Evolutionary conservation across 495 filamentous ascomycete genomes (phyloP), one percentile per base, ranked within the genome.

Genomic region (Penicillium chermesinum): DNA sequence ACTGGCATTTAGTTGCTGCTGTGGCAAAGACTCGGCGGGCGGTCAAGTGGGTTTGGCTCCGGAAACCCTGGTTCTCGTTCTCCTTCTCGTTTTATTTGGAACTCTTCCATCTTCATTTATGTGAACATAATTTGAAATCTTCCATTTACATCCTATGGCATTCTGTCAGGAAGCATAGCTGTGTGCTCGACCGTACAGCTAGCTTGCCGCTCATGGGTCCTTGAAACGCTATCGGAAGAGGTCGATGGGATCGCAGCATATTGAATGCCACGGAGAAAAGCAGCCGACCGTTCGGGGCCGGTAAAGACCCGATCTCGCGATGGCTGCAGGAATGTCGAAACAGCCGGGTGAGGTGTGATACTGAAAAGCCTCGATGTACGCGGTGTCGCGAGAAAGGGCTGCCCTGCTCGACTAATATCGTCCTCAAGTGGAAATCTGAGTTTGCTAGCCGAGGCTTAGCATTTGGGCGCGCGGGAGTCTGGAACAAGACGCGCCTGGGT

Each of bases 341-440:
- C 19, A 69, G 71, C 50, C 68, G 68, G 27, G 69, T 72, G 34
- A 64, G 70, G 38, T 74, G 71, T 47, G 71, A 74, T 39, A 66
- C 65, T 22, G 64, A 61, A 21, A 74, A 71, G 50, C 71, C 71
- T n/a, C 37, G 48, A 14, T 74, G 71, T 54, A 67, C 64, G 19
- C 54, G 70, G 12, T 74, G 71, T 53, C 35, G 42, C 38, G 59
- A 71, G 47, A 63, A 55, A 49, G 66, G 68, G 1, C 43, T 74
- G 7, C 50, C 53, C 3, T 74, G 71, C 47, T 63, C 68, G 13
- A 73, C 69, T 7, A 58, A 64, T 27, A 41, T 74, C 10, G 61
- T 68, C 7, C 41, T 74, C 21, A 74, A 74, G 64, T 74, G 71
- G 71, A 61, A 74, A 51, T 69, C 68, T 3, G 71, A 74, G 43